Evolutionary conservation across 805 yeast genomes (phyloP), one percentile per base, ranked within the genome.

Genomic region (Cyberlindnera suaveolens): DNA sequence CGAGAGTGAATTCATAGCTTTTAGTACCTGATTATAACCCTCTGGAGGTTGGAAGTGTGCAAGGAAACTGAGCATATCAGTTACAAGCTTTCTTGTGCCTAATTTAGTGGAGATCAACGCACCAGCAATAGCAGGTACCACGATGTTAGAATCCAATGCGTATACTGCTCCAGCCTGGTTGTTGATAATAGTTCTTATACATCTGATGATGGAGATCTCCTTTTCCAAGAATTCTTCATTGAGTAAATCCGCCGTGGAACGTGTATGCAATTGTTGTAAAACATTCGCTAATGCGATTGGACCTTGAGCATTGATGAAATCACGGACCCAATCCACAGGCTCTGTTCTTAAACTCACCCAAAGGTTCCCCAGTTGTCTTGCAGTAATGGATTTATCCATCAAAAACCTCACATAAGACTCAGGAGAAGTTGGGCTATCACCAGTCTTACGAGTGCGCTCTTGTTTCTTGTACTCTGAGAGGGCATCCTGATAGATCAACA

Each of bases 321-420:
- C 72, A 39, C 77, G 71, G 0, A 87, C 93, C 97, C 98, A 91
- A 31, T 69, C 75, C 18, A 80, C 68, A 19, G 90, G 89, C 59
- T 91, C 98, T 0, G 98, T 88, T 50, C 98, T 78, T 35, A 91
- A 69, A 38, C 96, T 87, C 6, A 93, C 96, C 85, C 93, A 87
- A 41, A 93, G 71, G 52, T 85, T 85, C 33, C 84, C 86, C 50
- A 91, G 68, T 60, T 90, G 87, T 41, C 77, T 78, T 4, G 78
- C 66, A 1, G 85, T 70, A 42, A 90, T 79, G 29, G 77, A 64
- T 53, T 84, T 83, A 31, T 84, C 80, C 57, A 90, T 72, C 49
- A 93, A 71, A 47, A 75, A 74, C 41, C 84, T 75, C 15, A 91
- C 89, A 61, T 85, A 91, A 53, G 75, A 80, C 49, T 79, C 88